Conservation (phyloP, 495 filamentous ascomycete species). For the Alectoria sarmentosa region DNA sequence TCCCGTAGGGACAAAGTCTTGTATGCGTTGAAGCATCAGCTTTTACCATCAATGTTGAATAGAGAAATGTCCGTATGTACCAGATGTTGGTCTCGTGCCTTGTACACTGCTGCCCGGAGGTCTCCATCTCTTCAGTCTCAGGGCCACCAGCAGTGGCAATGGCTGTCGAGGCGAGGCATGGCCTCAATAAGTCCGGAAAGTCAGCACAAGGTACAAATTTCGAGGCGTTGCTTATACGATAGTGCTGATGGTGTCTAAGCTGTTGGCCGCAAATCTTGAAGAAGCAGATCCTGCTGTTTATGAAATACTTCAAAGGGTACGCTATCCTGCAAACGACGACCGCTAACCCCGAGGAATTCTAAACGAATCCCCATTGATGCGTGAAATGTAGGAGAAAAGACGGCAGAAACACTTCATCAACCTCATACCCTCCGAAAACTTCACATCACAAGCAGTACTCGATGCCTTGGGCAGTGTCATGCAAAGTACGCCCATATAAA, state of each 20-base stretch:
- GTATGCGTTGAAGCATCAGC: neutral
- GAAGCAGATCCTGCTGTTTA: constrained; percentile 81
- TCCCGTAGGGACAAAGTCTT: no score
- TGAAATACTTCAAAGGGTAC: constrained; percentile 83
- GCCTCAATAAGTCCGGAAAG: constrained; percentile 47
- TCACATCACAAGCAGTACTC: constrained; percentile 93
- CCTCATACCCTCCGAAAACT: constrained; percentile 97
- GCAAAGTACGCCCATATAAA: constrained; percentile 64
- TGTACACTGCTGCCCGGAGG: constrained; percentile 7
- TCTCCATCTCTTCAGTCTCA: neutral
- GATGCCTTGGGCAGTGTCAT: constrained; percentile 96
- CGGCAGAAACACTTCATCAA: constrained; percentile 98
- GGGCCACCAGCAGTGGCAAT: constrained; percentile 22
- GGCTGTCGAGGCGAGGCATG: constrained; percentile 36
- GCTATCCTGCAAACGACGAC: constrained; percentile 16
- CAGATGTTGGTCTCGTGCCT: constrained; percentile 12
- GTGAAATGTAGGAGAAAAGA: constrained; percentile 67
- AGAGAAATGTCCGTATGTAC: constrained; percentile 18
- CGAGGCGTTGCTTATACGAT: constrained; percentile 6
- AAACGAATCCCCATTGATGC: neutral
- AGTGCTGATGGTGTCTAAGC: constrained; percentile 41
- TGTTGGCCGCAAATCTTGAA: constrained; percentile 70
- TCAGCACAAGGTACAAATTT: constrained; percentile 53
- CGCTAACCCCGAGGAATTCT: no score
- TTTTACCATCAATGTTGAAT: neutral